Conservation (phyloP, 495 filamentous ascomycete species). For the Lasiosphaeria hispida region DNA sequence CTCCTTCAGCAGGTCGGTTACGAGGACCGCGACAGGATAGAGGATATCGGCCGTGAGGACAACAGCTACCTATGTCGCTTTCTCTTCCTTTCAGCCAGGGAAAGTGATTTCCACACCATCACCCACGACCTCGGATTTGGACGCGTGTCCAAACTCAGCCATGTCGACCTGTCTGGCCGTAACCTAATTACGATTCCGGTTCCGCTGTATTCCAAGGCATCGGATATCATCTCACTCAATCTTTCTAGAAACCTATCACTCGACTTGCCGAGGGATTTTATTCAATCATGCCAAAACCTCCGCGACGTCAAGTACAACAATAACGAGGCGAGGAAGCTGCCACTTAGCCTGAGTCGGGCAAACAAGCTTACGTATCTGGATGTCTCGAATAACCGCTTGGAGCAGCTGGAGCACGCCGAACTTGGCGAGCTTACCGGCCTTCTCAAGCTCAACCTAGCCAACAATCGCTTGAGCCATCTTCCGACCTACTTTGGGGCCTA, state of each 20-base stretch:
- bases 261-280: slow-evolving; percentile 94
- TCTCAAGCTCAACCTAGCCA: slow-evolving; percentile 86
- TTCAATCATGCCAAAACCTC: slow-evolving; percentile 84
- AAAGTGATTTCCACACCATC: slow-evolving; percentile 66
- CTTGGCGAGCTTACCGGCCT: slow-evolving; percentile 63
- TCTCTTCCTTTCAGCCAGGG: slow-evolving; percentile 83
- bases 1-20: slow-evolving; percentile 92
- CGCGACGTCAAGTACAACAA: slow-evolving; percentile 92
- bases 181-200: slow-evolving; percentile 96
- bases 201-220: slow-evolving; percentile 82
- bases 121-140: slow-evolving; percentile 71
- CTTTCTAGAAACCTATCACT: slow-evolving; percentile 87
- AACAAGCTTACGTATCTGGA: slow-evolving; percentile 82
- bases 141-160: slow-evolving; percentile 83
- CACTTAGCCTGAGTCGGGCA: slow-evolving; percentile 78
- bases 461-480: slow-evolving; percentile 77
- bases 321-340: slow-evolving; percentile 87
- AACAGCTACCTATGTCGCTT: slow-evolving; percentile 96
- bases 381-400: slow-evolving; percentile 88
- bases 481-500: slow-evolving; percentile 81
- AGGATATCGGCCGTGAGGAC: slow-evolving; percentile 96
- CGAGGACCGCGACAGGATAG: slow-evolving; percentile 78
- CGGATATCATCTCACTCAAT: slow-evolving; percentile 92
- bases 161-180: slow-evolving; percentile 87
- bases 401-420: slow-evolving; percentile 79